Evolutionary conservation across 441 rosid species (phyloP).

Genomic region (Croton setiger): DNA sequence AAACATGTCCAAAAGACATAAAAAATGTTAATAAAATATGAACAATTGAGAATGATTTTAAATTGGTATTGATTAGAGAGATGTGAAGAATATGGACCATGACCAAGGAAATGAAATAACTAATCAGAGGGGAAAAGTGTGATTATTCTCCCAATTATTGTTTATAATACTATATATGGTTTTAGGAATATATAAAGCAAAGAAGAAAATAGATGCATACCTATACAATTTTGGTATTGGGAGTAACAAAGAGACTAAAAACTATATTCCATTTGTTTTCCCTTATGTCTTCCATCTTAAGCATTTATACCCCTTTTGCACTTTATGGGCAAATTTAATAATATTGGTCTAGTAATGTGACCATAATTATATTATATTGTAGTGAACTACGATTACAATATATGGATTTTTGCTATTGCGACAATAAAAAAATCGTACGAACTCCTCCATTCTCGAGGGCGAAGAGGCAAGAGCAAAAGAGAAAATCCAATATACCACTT

Average conservation of each 20-base stretch:
- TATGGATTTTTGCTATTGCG: no score
- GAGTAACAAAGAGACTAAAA: background rate
- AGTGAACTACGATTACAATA: no score
- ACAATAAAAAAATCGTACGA: no score
- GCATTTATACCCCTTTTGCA: background rate
- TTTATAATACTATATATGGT: background rate
- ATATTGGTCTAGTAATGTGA: no score
- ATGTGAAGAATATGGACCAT: background rate
- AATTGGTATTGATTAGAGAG: conserved; percentile 15
- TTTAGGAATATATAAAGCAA: background rate
- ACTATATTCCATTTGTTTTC: background rate
- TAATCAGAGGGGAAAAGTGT: background rate
- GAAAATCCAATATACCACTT: background rate
- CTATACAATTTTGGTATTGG: background rate
- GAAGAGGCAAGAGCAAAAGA: no score
- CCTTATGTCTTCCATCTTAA: background rate
- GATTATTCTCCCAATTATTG: no score
- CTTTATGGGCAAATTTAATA: no score
- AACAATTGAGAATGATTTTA: conserved; percentile 34
- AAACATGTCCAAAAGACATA: no score
- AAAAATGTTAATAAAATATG: conserved; percentile 41
- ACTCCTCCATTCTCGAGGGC: no score
- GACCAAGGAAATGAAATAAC: background rate
- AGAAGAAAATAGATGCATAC: background rate
- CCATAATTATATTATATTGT: no score